phyloP scores from a whole-genome alignment of 225 moss, liverwort and hornwort genomes.

The Pseudoscleropodium purum region DNA sequence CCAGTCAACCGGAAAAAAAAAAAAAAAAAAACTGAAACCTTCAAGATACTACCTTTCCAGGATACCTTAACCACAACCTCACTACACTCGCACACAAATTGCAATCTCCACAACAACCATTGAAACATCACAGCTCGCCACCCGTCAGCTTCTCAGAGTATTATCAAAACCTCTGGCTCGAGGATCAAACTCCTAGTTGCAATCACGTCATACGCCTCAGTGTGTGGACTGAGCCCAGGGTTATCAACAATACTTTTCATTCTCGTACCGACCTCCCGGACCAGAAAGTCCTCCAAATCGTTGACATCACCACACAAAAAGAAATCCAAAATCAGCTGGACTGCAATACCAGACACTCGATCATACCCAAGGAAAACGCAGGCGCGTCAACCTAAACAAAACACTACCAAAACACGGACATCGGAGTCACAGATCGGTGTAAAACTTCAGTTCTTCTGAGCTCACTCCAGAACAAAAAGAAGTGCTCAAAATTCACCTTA shows the following conservation, averaged over 20 bases:
- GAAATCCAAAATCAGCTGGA: no score
- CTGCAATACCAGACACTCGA: no score
- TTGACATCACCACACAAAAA: background rate
- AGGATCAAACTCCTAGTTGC: rapidly evolving
- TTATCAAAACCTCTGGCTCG: rapidly evolving
- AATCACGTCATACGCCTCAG: background rate
- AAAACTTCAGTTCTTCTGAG: background rate
- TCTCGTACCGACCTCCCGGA: rapidly evolving
- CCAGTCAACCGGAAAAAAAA: no score
- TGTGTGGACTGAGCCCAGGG: rapidly evolving
- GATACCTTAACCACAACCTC: background rate
- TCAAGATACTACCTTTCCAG: rapidly evolving
- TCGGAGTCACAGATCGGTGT: no score
- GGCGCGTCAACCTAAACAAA: no score
- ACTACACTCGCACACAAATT: rapidly evolving
- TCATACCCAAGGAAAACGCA: no score
- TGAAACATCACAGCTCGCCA: background rate
- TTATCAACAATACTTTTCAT: rapidly evolving
- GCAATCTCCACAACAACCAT: rapidly evolving
- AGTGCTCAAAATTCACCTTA: background rate
- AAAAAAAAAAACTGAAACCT: background rate
- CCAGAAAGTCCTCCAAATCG: rapidly evolving
- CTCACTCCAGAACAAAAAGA: background rate
- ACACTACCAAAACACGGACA: no score
- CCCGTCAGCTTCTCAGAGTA: background rate